Base-by-base conservation (phyloP, 1,139 yeast genomes). In the Fermentozyma sake region DNA sequence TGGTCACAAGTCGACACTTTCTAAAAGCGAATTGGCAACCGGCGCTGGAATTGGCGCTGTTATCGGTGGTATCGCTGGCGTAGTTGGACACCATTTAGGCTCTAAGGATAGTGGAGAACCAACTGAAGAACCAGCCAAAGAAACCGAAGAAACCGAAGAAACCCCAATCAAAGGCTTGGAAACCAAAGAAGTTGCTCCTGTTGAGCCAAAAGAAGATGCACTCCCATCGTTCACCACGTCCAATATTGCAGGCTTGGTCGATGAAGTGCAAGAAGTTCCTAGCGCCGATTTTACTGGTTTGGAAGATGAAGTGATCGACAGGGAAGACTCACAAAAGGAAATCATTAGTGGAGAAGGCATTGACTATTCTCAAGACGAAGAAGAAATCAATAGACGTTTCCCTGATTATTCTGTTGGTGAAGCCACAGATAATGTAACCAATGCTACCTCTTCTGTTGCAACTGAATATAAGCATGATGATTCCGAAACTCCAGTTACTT, bases 401-500 rank as follows among this genome's bases (percentile, higher is more conserved):
- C 49, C 52, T 4, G 44, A 41, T 8, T 35, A 46, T 23, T 38
- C 47, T 12, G 38, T 34, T 5, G 33, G 36, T 9, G 47, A 46
- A 8, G 37, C 44, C 13, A 29, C 38, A 8, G 55, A 45, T 20
- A 45, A 43, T 19, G 50, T 44, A 13, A 50, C 52, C 10, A 58
- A 61, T 7, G 59, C 61, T 4, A 43, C 63, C 2, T 65, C 74
- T 0, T 58, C 69, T 2, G 55, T 48, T 8, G 51, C 51, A n/a
- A 54, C 61, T 8, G 57, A 50, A 11, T 42, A 35, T 24, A 44
- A 43, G 28, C 48, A 58, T 18, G 55, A 48, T 7, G 70, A 58
- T 18, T 50, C 44, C 17, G 79, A 72, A 37, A 74, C 80, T 2
- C 78, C 79, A 9, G 61, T 69, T 18, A 73, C 80, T 2, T 71